A percentile compares a stretch with the other conserved stretches of the same genome.
These are phyloP conservation scores for Globisporangium okanoganense DNA, from an alignment of 352 stramenopile genomes.

Conservation along the genomic window DNA sequence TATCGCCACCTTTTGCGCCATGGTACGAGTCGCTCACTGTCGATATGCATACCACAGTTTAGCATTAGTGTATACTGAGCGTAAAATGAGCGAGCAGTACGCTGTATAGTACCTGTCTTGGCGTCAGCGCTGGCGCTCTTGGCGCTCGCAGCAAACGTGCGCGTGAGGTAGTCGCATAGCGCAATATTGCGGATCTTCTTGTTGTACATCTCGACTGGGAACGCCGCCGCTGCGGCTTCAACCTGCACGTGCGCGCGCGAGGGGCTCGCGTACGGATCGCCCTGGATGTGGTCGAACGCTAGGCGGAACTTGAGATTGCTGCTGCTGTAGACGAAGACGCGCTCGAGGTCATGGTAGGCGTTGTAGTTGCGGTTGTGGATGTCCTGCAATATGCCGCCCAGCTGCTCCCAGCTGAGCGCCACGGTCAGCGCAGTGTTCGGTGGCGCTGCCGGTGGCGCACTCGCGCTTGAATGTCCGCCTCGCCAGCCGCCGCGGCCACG, in stretches of 20 bases:
- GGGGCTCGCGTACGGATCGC: conserved; percentile 94
- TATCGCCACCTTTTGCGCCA: conserved; percentile 91
- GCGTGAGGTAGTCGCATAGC: conserved; percentile 90
- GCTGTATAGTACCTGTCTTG: conserved; percentile 32
- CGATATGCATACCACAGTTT: neutral
- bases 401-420: conserved; percentile 39
- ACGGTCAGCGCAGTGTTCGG: conserved; percentile 8
- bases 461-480: conserved; percentile 13
- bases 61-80: conserved; percentile 7
- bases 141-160: conserved; percentile 68
- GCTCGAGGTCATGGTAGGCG: conserved; percentile 76
- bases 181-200: conserved; percentile 81
- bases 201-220: conserved; percentile 74
- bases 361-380: conserved; percentile 83
- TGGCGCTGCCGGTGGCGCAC: conserved; percentile 1
- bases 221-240: conserved; percentile 54
- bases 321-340: conserved; percentile 34
- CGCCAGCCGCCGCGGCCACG: conserved; percentile 13
- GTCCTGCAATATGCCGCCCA: conserved; percentile 41
- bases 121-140: conserved; percentile 51
- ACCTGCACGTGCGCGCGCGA: conserved; percentile 92
- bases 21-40: conserved; percentile 73
- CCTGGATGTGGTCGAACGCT: conserved; percentile 92
- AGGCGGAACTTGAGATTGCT: conserved; percentile 66
- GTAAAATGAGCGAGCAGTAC: neutral